Conservation (phyloP, 2,329 filamentous ascomycete species). For the Parasarocladium wereldwijsianum region DNA sequence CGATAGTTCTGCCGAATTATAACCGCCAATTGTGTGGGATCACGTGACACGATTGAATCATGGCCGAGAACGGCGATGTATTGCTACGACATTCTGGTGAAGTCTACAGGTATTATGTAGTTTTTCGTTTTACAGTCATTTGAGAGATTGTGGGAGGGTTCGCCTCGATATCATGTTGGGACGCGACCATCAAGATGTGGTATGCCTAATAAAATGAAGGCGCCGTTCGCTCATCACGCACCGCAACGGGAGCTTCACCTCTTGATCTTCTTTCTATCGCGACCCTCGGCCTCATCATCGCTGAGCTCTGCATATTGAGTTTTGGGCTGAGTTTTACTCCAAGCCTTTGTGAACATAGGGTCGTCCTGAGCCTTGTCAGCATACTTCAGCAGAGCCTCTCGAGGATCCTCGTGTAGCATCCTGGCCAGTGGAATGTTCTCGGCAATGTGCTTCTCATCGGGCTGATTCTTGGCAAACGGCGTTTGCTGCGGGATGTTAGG, state of each 20-base stretch:
- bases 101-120: too few species aligned
- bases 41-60: too few species aligned
- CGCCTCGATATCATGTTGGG: too few species aligned
- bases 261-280: conserved; percentile 50
- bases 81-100: too few species aligned
- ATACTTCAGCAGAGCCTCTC: conserved; percentile 89
- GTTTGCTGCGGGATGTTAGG: conserved; percentile 77
- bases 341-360: conserved; percentile 87
- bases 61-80: too few species aligned
- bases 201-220: background rate
- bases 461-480: conserved; percentile 80
- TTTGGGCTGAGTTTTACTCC: conserved; percentile 81
- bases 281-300: conserved; percentile 62
- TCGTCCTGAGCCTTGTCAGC: conserved; percentile 86
- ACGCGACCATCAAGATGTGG: conserved; percentile 31
- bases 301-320: conserved; percentile 83
- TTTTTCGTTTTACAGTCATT: too few species aligned
- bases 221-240: too few species aligned
- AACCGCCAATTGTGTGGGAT: too few species aligned
- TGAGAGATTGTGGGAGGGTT: too few species aligned
- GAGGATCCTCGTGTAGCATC: conserved; percentile 92
- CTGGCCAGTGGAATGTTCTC: conserved; percentile 78
- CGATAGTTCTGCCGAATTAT: too few species aligned
- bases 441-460: conserved; percentile 78
- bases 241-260: too few species aligned